Base-by-base conservation (phyloP, 2,329 filamentous ascomycete species). In the Hysterium pulicare region DNA sequence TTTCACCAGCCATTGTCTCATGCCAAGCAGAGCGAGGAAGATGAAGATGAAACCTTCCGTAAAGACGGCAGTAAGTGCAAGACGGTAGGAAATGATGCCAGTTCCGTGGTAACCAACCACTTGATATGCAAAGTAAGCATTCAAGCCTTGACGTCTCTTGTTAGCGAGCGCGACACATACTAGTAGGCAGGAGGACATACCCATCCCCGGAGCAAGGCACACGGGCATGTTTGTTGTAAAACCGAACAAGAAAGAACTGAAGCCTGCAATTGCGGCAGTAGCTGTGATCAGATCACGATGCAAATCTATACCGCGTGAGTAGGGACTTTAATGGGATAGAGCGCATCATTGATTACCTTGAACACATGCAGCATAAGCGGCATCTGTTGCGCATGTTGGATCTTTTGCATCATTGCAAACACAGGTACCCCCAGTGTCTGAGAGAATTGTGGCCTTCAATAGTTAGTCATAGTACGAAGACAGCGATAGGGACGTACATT, bases 41-140 rank as follows among this genome's bases (percentile, higher is more conserved):
- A 94, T 78, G 70, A 95, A 95, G 45, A 94, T 82, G 65, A 87
- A 87, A 15, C 89, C 89, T 65, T 95, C 89, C 9, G 91, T 82
- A 60, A 95, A 94, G 50, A 93, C 89, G 38, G 89, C 88, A 5
- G 87, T 93, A 22, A 94, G 71, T 8, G 89, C 89, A 24, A 90
- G 75, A 33, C 77, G 70, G 62, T 88, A 95, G 0, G 86, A 80
- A 6, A 94, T 81, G 5, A 75, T 71, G 1, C 88, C 88, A 8
- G 73, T 76, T 30, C 89, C 89, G 61, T 90, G 83, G 55, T 73
- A 81, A 6, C 89, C 89, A 42, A 94, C 88, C 30, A 89, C 83
- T 15, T 82, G 84, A 58, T 87, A 94, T 13, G 88, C 80, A 60
- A 94, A 94, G 64, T 94, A 94, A 8, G 88, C 88, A 58, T 95